A percentile compares a stretch with the other conserved stretches of the same genome.
Conservation (phyloP, 768 basidiomycete genomes). For the Hypholoma fasciculare region DNA sequence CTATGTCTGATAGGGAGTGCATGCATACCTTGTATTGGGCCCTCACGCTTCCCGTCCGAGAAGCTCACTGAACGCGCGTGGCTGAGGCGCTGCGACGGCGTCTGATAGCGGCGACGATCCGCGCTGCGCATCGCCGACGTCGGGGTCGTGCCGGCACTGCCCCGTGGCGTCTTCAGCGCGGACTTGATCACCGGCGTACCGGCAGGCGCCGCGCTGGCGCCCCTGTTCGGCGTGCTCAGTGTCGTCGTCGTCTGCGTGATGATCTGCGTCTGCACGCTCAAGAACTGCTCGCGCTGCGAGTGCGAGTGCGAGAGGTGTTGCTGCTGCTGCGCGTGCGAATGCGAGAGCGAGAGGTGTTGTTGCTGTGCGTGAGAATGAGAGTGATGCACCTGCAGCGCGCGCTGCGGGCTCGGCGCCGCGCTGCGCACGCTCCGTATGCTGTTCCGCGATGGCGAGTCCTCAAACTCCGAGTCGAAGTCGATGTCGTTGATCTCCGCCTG, state of each 20-base stretch:
- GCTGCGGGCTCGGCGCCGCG: neutral
- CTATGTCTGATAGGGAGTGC: neutral
- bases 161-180: constrained; percentile 36
- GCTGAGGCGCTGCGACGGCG: constrained; percentile 47
- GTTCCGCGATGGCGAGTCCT: constrained; percentile 25
- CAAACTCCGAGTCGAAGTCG: constrained; percentile 42
- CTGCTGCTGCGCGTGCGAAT: constrained; percentile 1
- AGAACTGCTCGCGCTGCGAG: constrained; percentile 4
- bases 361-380: neutral
- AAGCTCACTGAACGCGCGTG: constrained; percentile 93
- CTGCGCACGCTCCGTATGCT: constrained; percentile 9
- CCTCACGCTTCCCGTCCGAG: constrained; percentile 89
- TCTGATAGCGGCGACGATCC: constrained; percentile 48
- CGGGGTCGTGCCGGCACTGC: constrained; percentile 43
- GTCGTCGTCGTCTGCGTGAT: constrained; percentile 8
- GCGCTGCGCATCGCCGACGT: constrained; percentile 59
- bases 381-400: neutral
- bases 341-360: neutral
- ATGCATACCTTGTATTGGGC: constrained; percentile 71
- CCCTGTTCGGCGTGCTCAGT: constrained; percentile 28
- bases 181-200: constrained; percentile 42
- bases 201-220: constrained; percentile 11
- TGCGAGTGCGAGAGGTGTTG: neutral
- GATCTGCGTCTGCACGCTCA: constrained; percentile 15
- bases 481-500: constrained; percentile 31